A percentile compares a stretch with the other conserved stretches of the same genome.
Conservation (phyloP, 495 filamentous ascomycete genomes). For the Amphirosellinia nigrospora region DNA sequence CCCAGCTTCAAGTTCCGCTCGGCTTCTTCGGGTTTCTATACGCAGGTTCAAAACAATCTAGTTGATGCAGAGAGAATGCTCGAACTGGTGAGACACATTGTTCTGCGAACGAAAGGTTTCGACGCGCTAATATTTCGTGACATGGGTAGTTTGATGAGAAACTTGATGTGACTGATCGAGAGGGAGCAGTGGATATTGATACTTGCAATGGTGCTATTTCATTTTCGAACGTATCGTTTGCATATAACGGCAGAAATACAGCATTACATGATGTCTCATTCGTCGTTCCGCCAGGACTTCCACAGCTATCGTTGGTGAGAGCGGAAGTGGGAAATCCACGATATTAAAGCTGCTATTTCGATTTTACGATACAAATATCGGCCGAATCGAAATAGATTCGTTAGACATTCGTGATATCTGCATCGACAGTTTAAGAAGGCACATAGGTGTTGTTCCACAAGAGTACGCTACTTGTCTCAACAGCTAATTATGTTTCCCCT, state of each 20-base stretch:
- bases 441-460: constrained; percentile 3
- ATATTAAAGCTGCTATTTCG: constrained; percentile 82
- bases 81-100: constrained; percentile 66
- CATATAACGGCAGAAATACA: constrained; percentile 71
- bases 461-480: not conserved
- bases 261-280: constrained; percentile 75
- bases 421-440: not conserved
- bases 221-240: constrained; percentile 78
- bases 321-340: constrained; percentile 83
- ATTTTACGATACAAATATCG: constrained; percentile 76
- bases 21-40: constrained; percentile 91
- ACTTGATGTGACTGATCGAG: constrained; percentile 27
- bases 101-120: not conserved
- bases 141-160: constrained; percentile 76
- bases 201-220: constrained; percentile 71
- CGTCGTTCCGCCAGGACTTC: constrained; percentile 76
- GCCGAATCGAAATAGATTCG: not conserved
- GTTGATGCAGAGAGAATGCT: constrained; percentile 84
- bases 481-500: not conserved
- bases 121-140: not conserved
- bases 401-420: not conserved
- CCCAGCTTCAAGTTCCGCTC: constrained; percentile 76
- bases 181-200: constrained; percentile 47
- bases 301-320: constrained; percentile 59
- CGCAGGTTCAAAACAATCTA: constrained; percentile 81